phyloP scores from a whole-genome alignment of 345 rosid genomes.

The Toxicodendron radicans region DNA sequence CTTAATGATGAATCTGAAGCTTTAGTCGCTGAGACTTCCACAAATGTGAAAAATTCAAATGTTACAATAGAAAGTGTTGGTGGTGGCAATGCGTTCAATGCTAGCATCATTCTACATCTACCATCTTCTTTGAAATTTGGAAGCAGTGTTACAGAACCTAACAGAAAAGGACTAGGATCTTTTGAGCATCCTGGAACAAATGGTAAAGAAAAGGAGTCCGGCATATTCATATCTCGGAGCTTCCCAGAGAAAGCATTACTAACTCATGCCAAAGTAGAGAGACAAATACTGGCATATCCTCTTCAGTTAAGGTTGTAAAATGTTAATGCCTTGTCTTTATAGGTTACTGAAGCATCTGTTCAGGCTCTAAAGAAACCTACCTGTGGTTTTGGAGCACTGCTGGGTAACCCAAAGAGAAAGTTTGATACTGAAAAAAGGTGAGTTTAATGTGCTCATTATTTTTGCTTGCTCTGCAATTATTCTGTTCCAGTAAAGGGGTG shows the following conservation, averaged over 20 bases:
- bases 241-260: conserved; percentile 14
- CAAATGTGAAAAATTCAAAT: conserved; percentile 5
- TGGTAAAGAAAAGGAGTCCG: conserved; percentile 26
- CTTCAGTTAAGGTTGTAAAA: conserved; percentile 41
- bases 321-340: conserved; percentile 11
- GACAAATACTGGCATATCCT: conserved; percentile 23
- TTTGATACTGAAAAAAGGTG: conserved; percentile 48
- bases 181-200: conserved; percentile 24
- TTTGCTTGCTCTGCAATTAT: background rate
- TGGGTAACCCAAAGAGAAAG: conserved; percentile 52
- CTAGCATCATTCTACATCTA: background rate
- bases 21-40: conserved; percentile 17
- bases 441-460: background rate
- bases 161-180: conserved; percentile 8
- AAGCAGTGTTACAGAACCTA: conserved; percentile 19
- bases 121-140: conserved; percentile 18
- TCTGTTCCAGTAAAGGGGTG: background rate
- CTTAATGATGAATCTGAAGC: conserved; percentile 34
- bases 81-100: conserved; percentile 8
- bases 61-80: conserved; percentile 10
- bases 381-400: conserved; percentile 56
- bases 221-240: conserved; percentile 3
- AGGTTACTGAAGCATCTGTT: conserved; percentile 57
- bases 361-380: conserved; percentile 59
- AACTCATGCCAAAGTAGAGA: conserved; percentile 28